Percentiles rank a stretch among this genome's conserved stretches.
These are phyloP conservation scores for Paraphoma chrysanthemicola DNA, from an alignment of 2,329 filamentous ascomycete genomes.

Conservation along the genomic window DNA sequence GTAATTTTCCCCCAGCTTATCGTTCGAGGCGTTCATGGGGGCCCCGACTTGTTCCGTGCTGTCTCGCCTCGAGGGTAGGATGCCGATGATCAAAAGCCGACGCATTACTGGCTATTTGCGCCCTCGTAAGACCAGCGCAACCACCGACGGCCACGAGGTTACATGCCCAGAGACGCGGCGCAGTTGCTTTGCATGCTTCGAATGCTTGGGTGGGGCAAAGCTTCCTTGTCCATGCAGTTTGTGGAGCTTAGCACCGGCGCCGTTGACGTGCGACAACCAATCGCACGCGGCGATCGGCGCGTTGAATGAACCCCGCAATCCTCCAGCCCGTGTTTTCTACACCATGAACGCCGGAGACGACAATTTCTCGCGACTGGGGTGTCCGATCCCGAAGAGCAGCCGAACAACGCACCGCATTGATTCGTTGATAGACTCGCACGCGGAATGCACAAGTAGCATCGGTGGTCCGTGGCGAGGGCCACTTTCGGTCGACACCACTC, in stretches of 20 bases:
- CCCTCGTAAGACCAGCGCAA: neutral
- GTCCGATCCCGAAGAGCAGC: neutral
- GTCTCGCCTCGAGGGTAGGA: no score
- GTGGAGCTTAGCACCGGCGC: constrained; percentile 17
- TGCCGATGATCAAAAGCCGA: neutral
- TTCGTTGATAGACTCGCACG: neutral
- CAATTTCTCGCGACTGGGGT: neutral
- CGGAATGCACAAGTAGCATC: neutral
- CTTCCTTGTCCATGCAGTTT: constrained; percentile 17
- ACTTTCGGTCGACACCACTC: neutral
- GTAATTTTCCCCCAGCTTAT: neutral
- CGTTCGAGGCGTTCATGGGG: neutral
- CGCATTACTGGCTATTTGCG: neutral
- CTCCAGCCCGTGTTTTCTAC: neutral
- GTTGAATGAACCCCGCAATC: constrained; percentile 8
- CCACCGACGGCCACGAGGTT: constrained; percentile 7
- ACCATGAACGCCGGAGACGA: neutral
- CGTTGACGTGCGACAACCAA: neutral
- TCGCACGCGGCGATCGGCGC: neutral
- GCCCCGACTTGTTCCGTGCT: neutral
- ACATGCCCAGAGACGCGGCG: constrained; percentile 17
- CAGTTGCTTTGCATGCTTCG: constrained; percentile 6
- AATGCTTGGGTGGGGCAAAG: constrained; percentile 24
- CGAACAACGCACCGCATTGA: neutral
- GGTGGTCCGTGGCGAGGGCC: constrained; percentile 6